phyloP scores from a whole-genome alignment of 176 grass and related monocot genomes.

The Phragmites australis region DNA sequence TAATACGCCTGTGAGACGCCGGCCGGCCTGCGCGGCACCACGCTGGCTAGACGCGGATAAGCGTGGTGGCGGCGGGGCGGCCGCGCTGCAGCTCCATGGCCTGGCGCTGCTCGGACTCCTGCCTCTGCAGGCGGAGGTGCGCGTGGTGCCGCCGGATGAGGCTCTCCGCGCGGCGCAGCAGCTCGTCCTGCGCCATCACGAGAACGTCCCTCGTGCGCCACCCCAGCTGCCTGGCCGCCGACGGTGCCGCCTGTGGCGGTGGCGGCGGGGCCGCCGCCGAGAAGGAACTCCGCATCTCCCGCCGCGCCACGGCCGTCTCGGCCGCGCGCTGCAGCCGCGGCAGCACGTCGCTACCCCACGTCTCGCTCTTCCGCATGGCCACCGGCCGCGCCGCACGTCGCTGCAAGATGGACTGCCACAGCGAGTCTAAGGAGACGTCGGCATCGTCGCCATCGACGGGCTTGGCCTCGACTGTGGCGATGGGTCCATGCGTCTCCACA shows the following conservation, averaged over 20 bases:
- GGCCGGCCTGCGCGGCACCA: background rate
- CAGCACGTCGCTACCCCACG: slow-evolving; percentile 53
- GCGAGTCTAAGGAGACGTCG: slow-evolving; percentile 42
- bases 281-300: slow-evolving; percentile 42
- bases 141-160: slow-evolving; percentile 74
- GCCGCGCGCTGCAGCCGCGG: slow-evolving; percentile 36
- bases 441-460: background rate
- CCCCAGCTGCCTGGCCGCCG: slow-evolving; percentile 30
- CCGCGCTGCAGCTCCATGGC: slow-evolving; percentile 38
- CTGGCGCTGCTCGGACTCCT: slow-evolving; percentile 69
- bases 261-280: background rate
- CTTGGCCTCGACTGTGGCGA: background rate
- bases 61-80: background rate
- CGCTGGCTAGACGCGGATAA: slow-evolving; percentile 33
- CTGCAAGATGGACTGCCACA: slow-evolving; percentile 51
- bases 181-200: slow-evolving; percentile 48
- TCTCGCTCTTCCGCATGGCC: slow-evolving; percentile 63
- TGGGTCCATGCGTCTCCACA: background rate
- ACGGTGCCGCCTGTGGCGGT: background rate
- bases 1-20: background rate
- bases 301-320: slow-evolving; percentile 11
- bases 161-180: slow-evolving; percentile 68
- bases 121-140: slow-evolving; percentile 73
- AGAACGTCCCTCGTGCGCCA: slow-evolving; percentile 75
- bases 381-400: slow-evolving; percentile 34